Percentiles rank a stretch among this genome's conserved stretches.
Evolutionary conservation across 1,284 basidiomycete genomes (phyloP).

Genomic region (Cryptococcus sp.): DNA sequence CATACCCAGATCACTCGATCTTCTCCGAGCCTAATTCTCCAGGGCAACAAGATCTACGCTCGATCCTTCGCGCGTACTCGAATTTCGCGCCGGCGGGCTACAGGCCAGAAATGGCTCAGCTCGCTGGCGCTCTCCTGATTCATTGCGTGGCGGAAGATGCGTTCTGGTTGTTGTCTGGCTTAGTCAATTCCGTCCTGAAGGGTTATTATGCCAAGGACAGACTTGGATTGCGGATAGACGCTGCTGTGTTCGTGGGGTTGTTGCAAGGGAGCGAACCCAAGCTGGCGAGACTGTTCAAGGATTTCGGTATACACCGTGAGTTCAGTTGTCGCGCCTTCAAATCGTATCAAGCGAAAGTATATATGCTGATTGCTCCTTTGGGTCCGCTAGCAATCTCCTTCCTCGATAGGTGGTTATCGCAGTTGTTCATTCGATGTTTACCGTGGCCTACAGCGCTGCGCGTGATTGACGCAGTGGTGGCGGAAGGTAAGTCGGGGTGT

Average conservation of each 20-base stretch:
- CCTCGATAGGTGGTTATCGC: constrained; percentile 44
- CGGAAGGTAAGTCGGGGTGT: constrained; percentile 64
- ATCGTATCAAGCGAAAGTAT: too few relatives aligned
- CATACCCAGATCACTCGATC: constrained; percentile 46
- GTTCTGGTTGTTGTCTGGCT: constrained; percentile 74
- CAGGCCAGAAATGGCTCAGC: constrained; percentile 63
- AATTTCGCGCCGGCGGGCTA: constrained; percentile 67
- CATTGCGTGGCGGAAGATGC: constrained; percentile 87
- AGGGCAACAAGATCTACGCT: constrained; percentile 46
- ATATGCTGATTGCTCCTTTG: too few relatives aligned
- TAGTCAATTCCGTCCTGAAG: constrained; percentile 69
- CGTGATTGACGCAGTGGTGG: constrained; percentile 84
- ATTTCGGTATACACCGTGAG: constrained; percentile 56
- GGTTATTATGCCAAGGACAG: constrained; percentile 73
- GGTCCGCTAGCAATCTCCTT: constrained; percentile 43
- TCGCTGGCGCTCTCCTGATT: constrained; percentile 75
- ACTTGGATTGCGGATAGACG: constrained; percentile 78
- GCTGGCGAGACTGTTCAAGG: constrained; percentile 63
- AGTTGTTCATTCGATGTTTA: constrained; percentile 73
- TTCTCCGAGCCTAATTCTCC: constrained; percentile 37
- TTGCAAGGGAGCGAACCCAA: constrained; percentile 68
- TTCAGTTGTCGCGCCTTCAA: constrained; percentile 7
- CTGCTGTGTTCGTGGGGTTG: constrained; percentile 71
- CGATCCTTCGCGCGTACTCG: constrained; percentile 45
- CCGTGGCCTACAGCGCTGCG: constrained; percentile 74